Conservation (phyloP, 495 filamentous ascomycete species). For the Annulohypoxylon bovei region DNA sequence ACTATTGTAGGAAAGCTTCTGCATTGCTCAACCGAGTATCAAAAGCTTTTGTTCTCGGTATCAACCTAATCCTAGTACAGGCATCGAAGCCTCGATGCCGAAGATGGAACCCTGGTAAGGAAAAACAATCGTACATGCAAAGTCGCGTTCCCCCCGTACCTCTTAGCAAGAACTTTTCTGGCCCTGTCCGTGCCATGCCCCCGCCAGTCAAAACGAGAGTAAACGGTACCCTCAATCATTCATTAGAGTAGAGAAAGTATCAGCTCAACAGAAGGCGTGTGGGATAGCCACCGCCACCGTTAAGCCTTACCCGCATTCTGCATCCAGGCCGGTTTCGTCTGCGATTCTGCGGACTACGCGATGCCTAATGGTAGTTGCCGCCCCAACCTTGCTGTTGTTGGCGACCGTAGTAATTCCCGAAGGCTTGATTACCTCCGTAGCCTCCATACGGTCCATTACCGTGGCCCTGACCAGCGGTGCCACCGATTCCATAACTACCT, state of each 20-base stretch:
- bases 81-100: constrained; percentile 41
- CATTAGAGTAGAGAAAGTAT: constrained; percentile 43
- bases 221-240: constrained; percentile 36
- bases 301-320: constrained; percentile 1
- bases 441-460: constrained; percentile 59
- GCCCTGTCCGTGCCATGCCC: constrained; percentile 42
- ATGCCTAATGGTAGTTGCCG: constrained; percentile 70
- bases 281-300: constrained; percentile 4
- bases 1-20: neutral
- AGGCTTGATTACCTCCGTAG: constrained; percentile 66
- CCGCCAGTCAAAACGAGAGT: constrained; percentile 43
- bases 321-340: neutral
- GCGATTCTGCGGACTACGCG: constrained; percentile 26
- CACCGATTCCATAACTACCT: constrained; percentile 77
- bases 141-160: constrained; percentile 32
- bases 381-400: constrained; percentile 70
- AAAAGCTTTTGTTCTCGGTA: constrained; percentile 43
- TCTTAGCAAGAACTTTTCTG: constrained; percentile 46
- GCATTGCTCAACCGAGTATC: constrained; percentile 23
- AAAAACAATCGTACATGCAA: constrained; percentile 51
- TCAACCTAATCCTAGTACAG: constrained; percentile 48
- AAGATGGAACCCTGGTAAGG: constrained; percentile 41
- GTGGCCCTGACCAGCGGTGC: constrained; percentile 71
- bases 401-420: constrained; percentile 62
- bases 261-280: constrained; percentile 5